Conservation (phyloP, 352 stramenopile species). For the Globisporangium cederbergense region DNA sequence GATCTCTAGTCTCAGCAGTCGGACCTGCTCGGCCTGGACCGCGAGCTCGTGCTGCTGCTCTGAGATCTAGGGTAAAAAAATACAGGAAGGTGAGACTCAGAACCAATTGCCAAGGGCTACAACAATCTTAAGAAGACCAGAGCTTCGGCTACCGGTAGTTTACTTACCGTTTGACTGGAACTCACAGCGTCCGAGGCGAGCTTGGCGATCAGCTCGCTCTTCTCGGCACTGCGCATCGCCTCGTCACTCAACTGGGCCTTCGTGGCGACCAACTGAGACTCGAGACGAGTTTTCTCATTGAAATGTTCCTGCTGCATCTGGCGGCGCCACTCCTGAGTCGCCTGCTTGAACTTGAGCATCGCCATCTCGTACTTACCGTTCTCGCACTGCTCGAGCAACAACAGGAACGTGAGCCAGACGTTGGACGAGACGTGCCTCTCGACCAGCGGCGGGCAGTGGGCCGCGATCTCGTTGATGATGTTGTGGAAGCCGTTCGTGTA, state of each 20-base stretch:
- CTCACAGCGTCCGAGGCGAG: constrained; percentile 36
- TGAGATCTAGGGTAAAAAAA: constrained; percentile 24
- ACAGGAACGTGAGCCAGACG: constrained; percentile 71
- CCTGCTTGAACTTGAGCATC: constrained; percentile 84
- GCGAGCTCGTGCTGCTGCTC: constrained; percentile 34
- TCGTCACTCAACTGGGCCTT: constrained; percentile 37
- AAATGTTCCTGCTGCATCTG: constrained; percentile 49
- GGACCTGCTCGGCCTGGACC: constrained; percentile 41
- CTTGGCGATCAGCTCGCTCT: constrained; percentile 46
- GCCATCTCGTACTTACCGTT: constrained; percentile 84
- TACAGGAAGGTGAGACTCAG: not conserved
- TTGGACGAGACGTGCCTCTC: constrained; percentile 82
- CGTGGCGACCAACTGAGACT: constrained; percentile 26
- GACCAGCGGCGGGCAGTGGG: constrained; percentile 54
- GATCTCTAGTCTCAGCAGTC: constrained; percentile 61
- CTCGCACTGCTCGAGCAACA: constrained; percentile 77
- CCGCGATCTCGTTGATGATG: constrained; percentile 77
- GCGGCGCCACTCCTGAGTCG: constrained; percentile 45
- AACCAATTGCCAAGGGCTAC: not conserved
- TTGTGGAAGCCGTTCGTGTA: constrained; percentile 86
- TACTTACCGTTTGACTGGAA: constrained; percentile 32
- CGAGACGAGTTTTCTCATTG: constrained; percentile 33
- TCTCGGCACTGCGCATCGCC: constrained; percentile 30
- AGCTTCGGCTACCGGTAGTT: not conserved
- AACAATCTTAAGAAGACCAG: too few species aligned